phyloP scores from a whole-genome alignment of 2,329 filamentous ascomycete species.

The Cyanodermella asteris region DNA sequence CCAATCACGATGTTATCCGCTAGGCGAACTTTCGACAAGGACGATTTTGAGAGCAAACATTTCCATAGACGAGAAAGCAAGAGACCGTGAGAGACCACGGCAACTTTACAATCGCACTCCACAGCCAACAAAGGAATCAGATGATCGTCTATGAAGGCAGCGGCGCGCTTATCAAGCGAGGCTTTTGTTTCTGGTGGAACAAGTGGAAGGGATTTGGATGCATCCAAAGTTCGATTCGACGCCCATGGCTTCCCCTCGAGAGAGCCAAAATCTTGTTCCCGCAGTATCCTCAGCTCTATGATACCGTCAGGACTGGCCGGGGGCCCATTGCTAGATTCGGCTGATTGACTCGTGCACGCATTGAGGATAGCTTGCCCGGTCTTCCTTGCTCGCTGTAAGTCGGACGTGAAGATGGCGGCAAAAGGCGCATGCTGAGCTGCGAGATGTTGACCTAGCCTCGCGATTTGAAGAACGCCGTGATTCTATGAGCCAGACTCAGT shows the following conservation, averaged over 20 bases:
- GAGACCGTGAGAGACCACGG: conserved; percentile 65
- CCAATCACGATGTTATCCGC: no score
- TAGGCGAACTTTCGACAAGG: no score
- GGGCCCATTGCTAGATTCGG: background rate
- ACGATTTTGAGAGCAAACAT: conserved; percentile 37
- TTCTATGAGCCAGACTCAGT: no score
- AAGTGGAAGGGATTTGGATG: no score
- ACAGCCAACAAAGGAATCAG: conserved; percentile 34
- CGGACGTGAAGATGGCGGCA: conserved; percentile 53
- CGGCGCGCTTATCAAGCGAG: conserved; percentile 41
- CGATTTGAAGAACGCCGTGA: conserved; percentile 63
- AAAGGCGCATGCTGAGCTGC: conserved; percentile 41
- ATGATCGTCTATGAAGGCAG: conserved; percentile 42
- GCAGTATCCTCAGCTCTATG: conserved; percentile 9
- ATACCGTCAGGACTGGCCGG: no score
- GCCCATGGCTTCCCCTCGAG: conserved; percentile 16
- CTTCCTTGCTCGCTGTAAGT: conserved; percentile 48
- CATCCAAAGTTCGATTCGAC: no score
- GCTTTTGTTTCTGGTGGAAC: no score
- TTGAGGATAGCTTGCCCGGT: conserved; percentile 47
- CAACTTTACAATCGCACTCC: conserved; percentile 20
- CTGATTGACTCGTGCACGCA: conserved; percentile 23
- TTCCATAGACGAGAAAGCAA: conserved; percentile 50
- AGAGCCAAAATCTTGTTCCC: conserved; percentile 20
- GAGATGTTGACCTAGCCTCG: conserved; percentile 45